Conservation (phyloP, 108 stramenopile species). For the Asterionellopsis glacialis region DNA sequence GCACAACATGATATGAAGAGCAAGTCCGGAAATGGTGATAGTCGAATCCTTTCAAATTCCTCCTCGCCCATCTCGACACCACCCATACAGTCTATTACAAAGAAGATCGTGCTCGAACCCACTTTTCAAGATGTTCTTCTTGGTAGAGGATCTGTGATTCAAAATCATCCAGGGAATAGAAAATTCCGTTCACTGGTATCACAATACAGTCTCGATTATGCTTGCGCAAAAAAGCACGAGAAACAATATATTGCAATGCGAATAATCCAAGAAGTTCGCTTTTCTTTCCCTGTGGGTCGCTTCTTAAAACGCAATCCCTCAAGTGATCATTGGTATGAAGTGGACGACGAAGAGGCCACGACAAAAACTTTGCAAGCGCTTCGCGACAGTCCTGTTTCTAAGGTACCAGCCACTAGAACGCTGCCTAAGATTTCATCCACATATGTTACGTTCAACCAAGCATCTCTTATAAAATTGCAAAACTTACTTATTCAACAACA, state of each 20-base stretch:
- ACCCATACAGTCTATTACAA: too few relatives aligned
- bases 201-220: neutral
- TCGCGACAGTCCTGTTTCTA: neutral
- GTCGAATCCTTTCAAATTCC: too few relatives aligned
- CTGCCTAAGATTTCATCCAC: too few relatives aligned
- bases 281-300: neutral
- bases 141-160: neutral
- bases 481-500: too few relatives aligned
- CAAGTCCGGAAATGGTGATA: too few relatives aligned
- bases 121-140: neutral
- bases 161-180: constrained; percentile 2
- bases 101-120: too few relatives aligned
- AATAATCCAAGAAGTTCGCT: neutral
- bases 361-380: neutral
- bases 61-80: too few relatives aligned
- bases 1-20: too few relatives aligned
- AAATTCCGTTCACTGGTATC: neutral
- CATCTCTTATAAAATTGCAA: too few relatives aligned
- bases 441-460: too few relatives aligned
- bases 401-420: too few relatives aligned
- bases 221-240: neutral
- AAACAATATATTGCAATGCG: neutral
- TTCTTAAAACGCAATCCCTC: neutral
- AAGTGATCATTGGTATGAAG: neutral
- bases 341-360: neutral